phyloP scores from a whole-genome alignment of 805 yeast genomes.

The Komagataella populi region DNA sequence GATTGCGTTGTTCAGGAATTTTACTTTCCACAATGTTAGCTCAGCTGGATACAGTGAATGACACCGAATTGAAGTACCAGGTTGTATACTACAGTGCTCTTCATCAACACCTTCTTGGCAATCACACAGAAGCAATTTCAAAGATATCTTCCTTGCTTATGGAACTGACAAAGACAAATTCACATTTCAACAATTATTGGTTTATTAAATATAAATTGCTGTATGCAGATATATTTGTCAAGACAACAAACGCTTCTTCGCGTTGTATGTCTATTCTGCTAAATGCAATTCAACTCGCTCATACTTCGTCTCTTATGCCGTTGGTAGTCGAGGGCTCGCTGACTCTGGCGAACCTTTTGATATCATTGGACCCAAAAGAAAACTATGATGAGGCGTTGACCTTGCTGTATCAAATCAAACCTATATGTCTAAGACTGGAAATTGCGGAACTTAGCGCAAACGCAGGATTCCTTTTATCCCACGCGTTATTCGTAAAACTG shows the following conservation, averaged over 20 bases:
- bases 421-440: constrained; percentile 26
- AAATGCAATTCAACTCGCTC: constrained; percentile 35
- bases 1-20: constrained; percentile 19
- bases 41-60: constrained; percentile 19
- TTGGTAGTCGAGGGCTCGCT: constrained; percentile 32
- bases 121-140: constrained; percentile 10
- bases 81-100: constrained; percentile 12
- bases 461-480: constrained; percentile 20
- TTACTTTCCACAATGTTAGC: constrained; percentile 17
- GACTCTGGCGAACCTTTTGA: constrained; percentile 29
- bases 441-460: constrained; percentile 24
- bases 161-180: constrained; percentile 9
- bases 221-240: constrained; percentile 28
- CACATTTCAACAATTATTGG: constrained; percentile 25
- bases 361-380: constrained; percentile 16
- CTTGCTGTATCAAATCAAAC: constrained; percentile 27
- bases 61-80: constrained; percentile 15
- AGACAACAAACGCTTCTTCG: constrained; percentile 14
- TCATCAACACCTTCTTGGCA: constrained; percentile 9
- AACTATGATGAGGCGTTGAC: constrained; percentile 27
- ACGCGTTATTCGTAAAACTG: constrained; percentile 10
- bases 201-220: constrained; percentile 31
- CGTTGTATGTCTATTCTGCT: constrained; percentile 33
- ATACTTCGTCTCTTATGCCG: constrained; percentile 26
- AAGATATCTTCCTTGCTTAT: constrained; percentile 10